These are phyloP conservation scores for Nitzschia sp. DNA, from an alignment of 108 stramenopile genomes.

Conservation along the genomic window DNA sequence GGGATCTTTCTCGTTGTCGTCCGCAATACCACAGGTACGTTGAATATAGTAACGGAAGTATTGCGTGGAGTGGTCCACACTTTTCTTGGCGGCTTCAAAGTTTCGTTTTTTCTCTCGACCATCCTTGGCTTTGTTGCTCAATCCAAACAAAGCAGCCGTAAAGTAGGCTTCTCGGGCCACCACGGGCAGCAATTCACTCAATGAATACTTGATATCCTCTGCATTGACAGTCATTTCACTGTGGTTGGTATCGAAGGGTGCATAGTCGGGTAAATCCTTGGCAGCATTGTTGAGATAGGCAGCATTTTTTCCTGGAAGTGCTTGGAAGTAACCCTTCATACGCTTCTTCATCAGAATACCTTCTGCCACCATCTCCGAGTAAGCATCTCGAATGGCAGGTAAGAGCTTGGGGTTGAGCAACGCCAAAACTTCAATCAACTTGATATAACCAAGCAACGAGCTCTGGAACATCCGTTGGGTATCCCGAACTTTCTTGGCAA, in stretches of 20 bases:
- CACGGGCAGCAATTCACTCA: constrained; percentile 75
- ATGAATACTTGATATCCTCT: constrained; percentile 65
- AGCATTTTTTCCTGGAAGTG: constrained; percentile 73
- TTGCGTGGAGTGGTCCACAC: constrained; percentile 77
- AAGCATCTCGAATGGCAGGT: constrained; percentile 79
- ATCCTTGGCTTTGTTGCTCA: constrained; percentile 74
- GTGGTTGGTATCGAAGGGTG: constrained; percentile 39
- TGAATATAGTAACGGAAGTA: constrained; percentile 85
- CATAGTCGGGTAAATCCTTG: constrained; percentile 75
- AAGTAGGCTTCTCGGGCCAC: constrained; percentile 89
- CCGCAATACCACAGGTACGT: constrained; percentile 77
- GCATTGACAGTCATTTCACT: constrained; percentile 71
- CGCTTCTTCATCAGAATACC: constrained; percentile 87
- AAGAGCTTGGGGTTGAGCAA: constrained; percentile 79
- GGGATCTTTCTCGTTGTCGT: constrained; percentile 53
- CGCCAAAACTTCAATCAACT: constrained; percentile 80
- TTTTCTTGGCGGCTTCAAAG: constrained; percentile 79
- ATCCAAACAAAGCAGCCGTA: constrained; percentile 82
- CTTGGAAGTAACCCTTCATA: constrained; percentile 86
- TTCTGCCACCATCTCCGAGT: constrained; percentile 82
- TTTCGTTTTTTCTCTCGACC: constrained; percentile 87
- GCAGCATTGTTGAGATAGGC: constrained; percentile 59
- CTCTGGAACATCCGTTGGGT: constrained; percentile 84
- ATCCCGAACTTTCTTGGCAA: constrained; percentile 85
- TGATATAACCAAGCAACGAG: constrained; percentile 79